Conservation (phyloP, 345 rosid species). For the Lumnitzera racemosa region DNA sequence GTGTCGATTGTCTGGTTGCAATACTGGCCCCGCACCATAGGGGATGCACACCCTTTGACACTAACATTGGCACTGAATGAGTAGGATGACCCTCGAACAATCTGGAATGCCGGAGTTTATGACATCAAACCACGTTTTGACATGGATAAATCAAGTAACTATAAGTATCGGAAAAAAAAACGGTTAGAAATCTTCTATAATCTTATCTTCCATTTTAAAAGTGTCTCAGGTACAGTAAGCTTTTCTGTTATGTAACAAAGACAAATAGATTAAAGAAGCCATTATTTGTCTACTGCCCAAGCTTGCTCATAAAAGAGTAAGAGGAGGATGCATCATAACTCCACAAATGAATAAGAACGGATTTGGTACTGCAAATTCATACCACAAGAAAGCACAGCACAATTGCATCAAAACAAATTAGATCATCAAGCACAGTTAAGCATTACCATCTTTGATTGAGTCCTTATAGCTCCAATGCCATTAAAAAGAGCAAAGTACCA, state of each 20-base stretch:
- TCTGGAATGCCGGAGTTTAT: conserved; percentile 42
- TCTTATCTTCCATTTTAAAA: too few species aligned
- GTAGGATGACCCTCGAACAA: conserved; percentile 53
- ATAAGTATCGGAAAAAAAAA: neutral
- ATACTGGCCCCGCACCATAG: conserved; percentile 69
- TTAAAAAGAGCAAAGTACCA: conserved; percentile 92
- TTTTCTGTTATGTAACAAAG: too few species aligned
- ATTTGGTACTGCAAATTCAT: too few species aligned
- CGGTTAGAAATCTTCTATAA: too few species aligned
- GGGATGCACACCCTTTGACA: conserved; percentile 76
- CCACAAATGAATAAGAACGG: too few species aligned
- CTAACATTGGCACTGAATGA: conserved; percentile 76
- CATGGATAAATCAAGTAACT: neutral
- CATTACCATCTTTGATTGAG: conserved; percentile 94
- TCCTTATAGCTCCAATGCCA: conserved; percentile 74
- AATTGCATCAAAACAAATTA: neutral
- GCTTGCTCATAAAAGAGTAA: too few species aligned
- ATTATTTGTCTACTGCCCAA: too few species aligned
- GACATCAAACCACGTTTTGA: conserved; percentile 1
- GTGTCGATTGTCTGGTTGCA: conserved; percentile 76
- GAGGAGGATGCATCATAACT: too few species aligned
- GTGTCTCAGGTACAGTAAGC: too few species aligned
- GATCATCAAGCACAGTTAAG: neutral
- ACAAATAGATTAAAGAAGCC: too few species aligned
- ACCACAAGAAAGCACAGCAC: too few species aligned